phyloP scores from a whole-genome alignment of 1,284 basidiomycete species.

The Leccinum subfulvum region DNA sequence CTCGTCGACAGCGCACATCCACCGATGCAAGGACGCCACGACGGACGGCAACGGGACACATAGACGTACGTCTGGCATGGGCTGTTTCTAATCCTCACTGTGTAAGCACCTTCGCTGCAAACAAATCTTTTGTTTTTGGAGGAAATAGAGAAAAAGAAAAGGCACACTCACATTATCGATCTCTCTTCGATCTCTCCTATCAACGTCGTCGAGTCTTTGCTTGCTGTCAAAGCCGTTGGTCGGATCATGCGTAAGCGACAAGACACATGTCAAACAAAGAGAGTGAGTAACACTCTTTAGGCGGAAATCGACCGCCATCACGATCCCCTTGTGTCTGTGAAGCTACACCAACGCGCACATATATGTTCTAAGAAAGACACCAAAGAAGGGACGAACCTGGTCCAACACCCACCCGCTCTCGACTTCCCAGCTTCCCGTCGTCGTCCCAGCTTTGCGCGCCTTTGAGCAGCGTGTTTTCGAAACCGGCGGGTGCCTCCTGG shows the following conservation, averaged over 20 bases:
- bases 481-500: slow-evolving; percentile 84
- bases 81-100: no score
- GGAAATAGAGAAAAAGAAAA: no score
- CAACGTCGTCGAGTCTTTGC: slow-evolving; percentile 87
- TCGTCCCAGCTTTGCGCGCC: slow-evolving; percentile 83
- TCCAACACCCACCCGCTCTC: slow-evolving; percentile 82
- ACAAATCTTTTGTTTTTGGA: no score
- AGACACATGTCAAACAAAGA: background rate
- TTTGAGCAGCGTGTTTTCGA: slow-evolving; percentile 79
- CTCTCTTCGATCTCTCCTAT: slow-evolving; percentile 46
- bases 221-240: slow-evolving; percentile 71
- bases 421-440: slow-evolving; percentile 81
- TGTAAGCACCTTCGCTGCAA: no score
- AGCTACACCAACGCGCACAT: slow-evolving; percentile 45
- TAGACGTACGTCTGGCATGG: no score
- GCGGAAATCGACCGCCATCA: slow-evolving; percentile 87
- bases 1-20: no score
- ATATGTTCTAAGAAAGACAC: background rate
- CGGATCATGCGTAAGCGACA: slow-evolving; percentile 5
- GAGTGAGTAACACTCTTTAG: slow-evolving; percentile 60
- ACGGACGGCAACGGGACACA: no score
- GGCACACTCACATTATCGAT: no score
- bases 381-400: slow-evolving; percentile 53
- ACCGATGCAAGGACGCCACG: no score
- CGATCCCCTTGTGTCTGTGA: slow-evolving; percentile 92